Percentiles rank a stretch among this genome's conserved stretches.
These are phyloP conservation scores for Pleurotus ostreatus DNA, from an alignment of 768 basidiomycete species.

Conservation along the genomic window DNA sequence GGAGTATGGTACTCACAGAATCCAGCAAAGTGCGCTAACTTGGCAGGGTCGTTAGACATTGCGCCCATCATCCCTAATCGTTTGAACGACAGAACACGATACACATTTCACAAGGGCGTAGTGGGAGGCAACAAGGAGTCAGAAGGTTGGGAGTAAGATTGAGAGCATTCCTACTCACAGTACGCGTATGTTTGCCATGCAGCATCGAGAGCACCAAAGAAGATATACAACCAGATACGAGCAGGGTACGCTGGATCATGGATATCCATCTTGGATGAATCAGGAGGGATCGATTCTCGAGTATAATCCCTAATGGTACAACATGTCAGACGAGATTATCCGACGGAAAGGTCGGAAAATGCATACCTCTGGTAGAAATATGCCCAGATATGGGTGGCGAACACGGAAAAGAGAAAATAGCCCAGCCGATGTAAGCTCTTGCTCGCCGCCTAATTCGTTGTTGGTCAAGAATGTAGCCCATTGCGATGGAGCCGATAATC, in stretches of 20 bases:
- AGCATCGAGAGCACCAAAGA: slow-evolving; percentile 72
- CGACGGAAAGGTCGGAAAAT: not conserved
- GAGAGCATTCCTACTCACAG: slow-evolving; percentile 26
- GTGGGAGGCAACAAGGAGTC: not conserved
- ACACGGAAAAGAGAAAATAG: slow-evolving; percentile 57
- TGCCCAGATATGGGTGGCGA: slow-evolving; percentile 70
- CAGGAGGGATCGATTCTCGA: slow-evolving; percentile 35
- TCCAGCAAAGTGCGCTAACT: slow-evolving; percentile 76
- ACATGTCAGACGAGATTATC: slow-evolving; percentile 13
- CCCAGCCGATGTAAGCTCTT: slow-evolving; percentile 72
- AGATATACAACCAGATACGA: slow-evolving; percentile 60
- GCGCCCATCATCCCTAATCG: slow-evolving; percentile 61
- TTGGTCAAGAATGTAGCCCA: slow-evolving; percentile 67
- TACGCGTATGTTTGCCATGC: slow-evolving; percentile 86
- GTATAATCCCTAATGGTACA: slow-evolving; percentile 47
- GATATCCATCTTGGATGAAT: slow-evolving; percentile 54
- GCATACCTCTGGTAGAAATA: slow-evolving; percentile 71
- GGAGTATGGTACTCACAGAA: slow-evolving; percentile 54
- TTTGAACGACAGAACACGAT: not conserved
- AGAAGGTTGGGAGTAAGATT: not conserved
- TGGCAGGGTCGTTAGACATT: slow-evolving; percentile 79
- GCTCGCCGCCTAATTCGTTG: slow-evolving; percentile 51
- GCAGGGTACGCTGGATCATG: slow-evolving; percentile 49
- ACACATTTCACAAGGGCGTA: no score
- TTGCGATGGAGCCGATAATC: slow-evolving; percentile 68